Conservation (phyloP, 73 alveolate genomes). For the Blepharisma stoltei region DNA sequence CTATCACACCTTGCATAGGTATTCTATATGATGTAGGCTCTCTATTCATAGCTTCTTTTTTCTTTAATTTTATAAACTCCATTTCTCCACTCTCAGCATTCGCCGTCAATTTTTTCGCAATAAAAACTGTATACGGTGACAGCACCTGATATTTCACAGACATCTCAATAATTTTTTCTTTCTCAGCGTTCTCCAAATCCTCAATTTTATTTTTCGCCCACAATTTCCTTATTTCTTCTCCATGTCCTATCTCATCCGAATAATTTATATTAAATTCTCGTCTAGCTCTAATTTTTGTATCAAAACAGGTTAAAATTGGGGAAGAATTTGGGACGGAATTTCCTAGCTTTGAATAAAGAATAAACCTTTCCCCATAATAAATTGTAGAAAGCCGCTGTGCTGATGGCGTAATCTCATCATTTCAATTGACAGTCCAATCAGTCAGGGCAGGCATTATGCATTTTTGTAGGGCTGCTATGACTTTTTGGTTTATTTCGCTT, state of each 20-base stretch:
- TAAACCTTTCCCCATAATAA: conserved; percentile 2
- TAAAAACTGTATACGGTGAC: neutral
- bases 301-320: no score
- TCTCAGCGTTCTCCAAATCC: neutral
- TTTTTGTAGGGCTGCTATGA: conserved; percentile 44
- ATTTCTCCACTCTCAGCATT: neutral
- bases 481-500: conserved; percentile 40
- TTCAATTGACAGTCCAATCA: neutral
- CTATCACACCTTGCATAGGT: no score
- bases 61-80: neutral
- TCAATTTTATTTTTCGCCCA: conserved; percentile 23
- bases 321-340: no score
- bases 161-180: neutral
- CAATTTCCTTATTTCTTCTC: conserved; percentile 12
- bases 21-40: no score
- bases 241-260: neutral
- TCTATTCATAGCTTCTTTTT: no score
- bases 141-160: conserved; percentile 6
- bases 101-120: neutral
- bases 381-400: neutral
- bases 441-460: conserved; percentile 34
- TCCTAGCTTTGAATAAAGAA: neutral
- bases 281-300: no score
- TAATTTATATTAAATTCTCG: no score
- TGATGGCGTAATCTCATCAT: neutral